Evolutionary conservation across 495 filamentous ascomycete genomes (phyloP).

Genomic region (Hypoxylon fuscum): DNA sequence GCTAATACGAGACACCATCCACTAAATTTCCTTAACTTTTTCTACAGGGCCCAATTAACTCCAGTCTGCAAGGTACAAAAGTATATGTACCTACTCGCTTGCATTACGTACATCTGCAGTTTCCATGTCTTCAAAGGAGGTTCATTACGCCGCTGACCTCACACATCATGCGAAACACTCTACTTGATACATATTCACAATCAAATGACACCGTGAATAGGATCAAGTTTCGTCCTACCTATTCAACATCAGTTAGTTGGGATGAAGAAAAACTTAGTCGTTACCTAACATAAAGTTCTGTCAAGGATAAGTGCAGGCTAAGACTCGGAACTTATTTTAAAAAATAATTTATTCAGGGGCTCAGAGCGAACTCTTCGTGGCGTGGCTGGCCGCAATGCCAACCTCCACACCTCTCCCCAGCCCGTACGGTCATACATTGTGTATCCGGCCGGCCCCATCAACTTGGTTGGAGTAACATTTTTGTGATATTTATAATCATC

Average conservation of each 20-base stretch:
- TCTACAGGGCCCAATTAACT: neutral
- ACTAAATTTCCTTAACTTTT: slow-evolving; percentile 12
- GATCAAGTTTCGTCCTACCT: neutral
- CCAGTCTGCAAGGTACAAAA: neutral
- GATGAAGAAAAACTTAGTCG: no score
- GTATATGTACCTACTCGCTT: neutral
- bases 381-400: slow-evolving; percentile 23
- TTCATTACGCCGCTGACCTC: slow-evolving; percentile 23
- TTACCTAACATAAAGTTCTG: no score
- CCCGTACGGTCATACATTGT: no score
- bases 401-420: slow-evolving; percentile 10
- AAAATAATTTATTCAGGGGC: slow-evolving; percentile 33
- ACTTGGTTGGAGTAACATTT: no score
- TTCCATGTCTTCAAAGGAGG: neutral
- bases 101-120: neutral
- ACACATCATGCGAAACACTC: slow-evolving; percentile 15
- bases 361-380: slow-evolving; percentile 23
- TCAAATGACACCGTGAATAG: neutral
- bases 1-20: slow-evolving; percentile 5
- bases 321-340: slow-evolving; percentile 15
- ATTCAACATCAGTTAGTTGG: no score
- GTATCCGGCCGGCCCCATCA: no score
- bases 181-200: neutral
- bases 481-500: no score
- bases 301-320: neutral